These are phyloP conservation scores for Lasiodiplodia sp. DNA, from an alignment of 2,329 filamentous ascomycete species.

Conservation along the genomic window DNA sequence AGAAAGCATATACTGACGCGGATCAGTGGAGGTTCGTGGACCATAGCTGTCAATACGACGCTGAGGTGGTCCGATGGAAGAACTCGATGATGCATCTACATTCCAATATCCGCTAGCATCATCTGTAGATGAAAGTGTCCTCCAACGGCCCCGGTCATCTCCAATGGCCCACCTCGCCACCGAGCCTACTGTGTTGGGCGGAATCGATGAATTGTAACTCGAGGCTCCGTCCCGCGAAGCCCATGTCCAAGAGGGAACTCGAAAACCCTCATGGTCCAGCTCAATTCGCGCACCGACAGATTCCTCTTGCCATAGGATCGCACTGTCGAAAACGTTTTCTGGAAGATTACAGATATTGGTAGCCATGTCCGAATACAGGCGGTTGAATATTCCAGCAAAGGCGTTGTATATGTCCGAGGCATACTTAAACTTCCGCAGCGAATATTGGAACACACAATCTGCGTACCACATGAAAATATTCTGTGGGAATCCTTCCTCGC, in stretches of 20 bases:
- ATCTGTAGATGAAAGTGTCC: background rate
- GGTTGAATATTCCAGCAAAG: background rate
- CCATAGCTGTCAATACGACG: no score
- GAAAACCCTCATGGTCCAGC: background rate
- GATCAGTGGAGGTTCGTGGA: background rate
- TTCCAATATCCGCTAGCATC: background rate
- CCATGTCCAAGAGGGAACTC: background rate
- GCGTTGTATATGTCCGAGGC: constrained; percentile 17
- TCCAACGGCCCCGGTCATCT: background rate
- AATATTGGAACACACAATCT: no score
- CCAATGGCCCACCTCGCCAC: background rate
- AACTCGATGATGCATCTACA: no score
- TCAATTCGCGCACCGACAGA: fast-evolving
- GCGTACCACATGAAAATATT: no score
- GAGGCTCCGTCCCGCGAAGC: background rate
- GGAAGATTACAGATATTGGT: background rate
- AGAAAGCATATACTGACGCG: background rate
- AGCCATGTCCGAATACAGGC: background rate
- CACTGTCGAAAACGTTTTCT: background rate
- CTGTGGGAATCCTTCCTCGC: background rate
- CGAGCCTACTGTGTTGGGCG: background rate
- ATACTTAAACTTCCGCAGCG: background rate
- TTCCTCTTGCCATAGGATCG: background rate
- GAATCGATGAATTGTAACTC: fast-evolving
- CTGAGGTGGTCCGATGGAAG: fast-evolving